Percentiles rank a stretch among this genome's conserved stretches.
Evolutionary conservation across 345 rosid species (phyloP).

Genomic region (Boechera retrofracta): DNA sequence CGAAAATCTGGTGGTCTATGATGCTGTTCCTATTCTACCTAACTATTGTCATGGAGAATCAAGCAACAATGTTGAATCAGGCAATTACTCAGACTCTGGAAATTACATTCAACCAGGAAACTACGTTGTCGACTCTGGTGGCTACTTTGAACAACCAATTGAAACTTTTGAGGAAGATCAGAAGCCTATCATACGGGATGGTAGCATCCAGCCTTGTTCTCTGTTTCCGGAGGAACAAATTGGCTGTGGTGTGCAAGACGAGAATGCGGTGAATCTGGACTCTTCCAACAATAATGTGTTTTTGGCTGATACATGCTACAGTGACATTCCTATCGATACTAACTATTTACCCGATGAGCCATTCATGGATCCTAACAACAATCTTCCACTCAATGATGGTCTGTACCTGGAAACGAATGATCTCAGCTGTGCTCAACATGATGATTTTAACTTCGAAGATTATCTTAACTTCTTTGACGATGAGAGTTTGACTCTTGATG

Average conservation of each 20-base stretch:
- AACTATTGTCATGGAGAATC: conserved; percentile 65
- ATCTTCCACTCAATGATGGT: conserved; percentile 55
- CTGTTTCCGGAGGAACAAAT: conserved; percentile 49
- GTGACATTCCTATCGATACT: conserved; percentile 45
- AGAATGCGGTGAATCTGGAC: conserved; percentile 49
- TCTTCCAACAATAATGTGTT: conserved; percentile 54
- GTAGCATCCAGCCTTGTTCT: conserved; percentile 48
- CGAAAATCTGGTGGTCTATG: conserved; percentile 50
- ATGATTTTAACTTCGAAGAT: conserved; percentile 69
- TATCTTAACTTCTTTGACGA: conserved; percentile 76
- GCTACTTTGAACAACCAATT: conserved; percentile 43
- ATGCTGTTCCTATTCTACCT: conserved; percentile 47
- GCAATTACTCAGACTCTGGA: conserved; percentile 40
- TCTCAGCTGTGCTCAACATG: conserved; percentile 58
- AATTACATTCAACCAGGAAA: conserved; percentile 35
- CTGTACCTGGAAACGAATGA: conserved; percentile 72
- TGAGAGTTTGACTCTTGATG: conserved; percentile 57
- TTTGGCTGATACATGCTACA: conserved; percentile 50
- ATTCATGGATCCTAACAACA: conserved; percentile 54
- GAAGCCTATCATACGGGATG: conserved; percentile 58
- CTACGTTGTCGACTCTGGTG: conserved; percentile 43
- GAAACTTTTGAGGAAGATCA: conserved; percentile 56
- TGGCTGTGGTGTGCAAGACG: conserved; percentile 51
- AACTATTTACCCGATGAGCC: conserved; percentile 58
- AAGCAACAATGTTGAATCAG: conserved; percentile 57